Conservation (phyloP, 768 basidiomycete genomes). For the Cystofilobasidium bisporidii region DNA sequence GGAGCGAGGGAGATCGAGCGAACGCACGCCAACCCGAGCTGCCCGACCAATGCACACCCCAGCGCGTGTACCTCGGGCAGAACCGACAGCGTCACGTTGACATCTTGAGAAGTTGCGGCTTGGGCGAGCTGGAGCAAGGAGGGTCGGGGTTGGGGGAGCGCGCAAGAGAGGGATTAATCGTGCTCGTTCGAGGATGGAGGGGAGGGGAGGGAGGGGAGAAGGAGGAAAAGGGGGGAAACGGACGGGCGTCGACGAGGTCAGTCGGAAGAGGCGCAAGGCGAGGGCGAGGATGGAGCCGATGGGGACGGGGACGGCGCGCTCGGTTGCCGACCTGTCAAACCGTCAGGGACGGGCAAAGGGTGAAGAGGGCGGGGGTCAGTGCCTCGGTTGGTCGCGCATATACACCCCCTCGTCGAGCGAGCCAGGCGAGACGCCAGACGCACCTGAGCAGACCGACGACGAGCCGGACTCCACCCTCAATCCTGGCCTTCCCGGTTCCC, state of each 20-base stretch:
- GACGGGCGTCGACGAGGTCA: conserved; percentile 36
- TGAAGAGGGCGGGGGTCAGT: no score
- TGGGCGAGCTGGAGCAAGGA: conserved; percentile 46
- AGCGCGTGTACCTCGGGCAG: conserved; percentile 26
- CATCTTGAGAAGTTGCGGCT: conserved; percentile 45
- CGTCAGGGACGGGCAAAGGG: neutral
- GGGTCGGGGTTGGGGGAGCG: no score
- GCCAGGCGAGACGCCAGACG: no score
- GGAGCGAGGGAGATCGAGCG: neutral
- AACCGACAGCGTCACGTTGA: conserved; percentile 32
- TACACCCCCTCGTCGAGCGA: no score
- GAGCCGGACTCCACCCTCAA: conserved; percentile 50
- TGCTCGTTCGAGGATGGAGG: no score
- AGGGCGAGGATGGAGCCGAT: conserved; percentile 55
- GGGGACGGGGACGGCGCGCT: conserved; percentile 60
- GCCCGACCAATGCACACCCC: conserved; percentile 20
- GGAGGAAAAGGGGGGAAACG: conserved; percentile 45
- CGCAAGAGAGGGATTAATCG: no score
- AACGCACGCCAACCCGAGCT: conserved; percentile 14
- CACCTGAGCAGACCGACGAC: conserved; percentile 54
- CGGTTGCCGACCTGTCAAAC: conserved; percentile 32
- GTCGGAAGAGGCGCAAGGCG: conserved; percentile 44
- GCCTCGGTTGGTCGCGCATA: no score
- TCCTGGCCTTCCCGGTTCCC: conserved; percentile 48
- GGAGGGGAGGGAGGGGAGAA: conserved; percentile 52